Base-by-base conservation (phyloP, 495 filamentous ascomycete species). In the Tuber indicum region DNA sequence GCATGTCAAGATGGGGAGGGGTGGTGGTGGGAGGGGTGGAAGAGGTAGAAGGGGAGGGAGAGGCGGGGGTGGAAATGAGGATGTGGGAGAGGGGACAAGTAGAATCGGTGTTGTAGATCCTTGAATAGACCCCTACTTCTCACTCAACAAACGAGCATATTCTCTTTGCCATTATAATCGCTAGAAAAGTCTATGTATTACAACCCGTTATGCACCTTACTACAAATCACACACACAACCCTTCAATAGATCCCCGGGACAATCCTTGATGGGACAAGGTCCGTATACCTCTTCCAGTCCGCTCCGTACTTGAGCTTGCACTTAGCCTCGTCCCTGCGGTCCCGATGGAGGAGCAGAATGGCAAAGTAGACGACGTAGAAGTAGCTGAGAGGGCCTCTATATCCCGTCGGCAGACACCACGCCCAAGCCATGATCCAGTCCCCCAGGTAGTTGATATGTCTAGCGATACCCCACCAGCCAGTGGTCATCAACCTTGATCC, bases 371-470 rank as follows among this genome's bases (percentile, higher is more conserved):
- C 76, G 74, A 99, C 86, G 86, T 96, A 98, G 84, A 99, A 98
- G 86, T 98, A 98, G 0, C 95, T 97, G 81, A 98, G 87, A 23
- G 95, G 84, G 84, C 94, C 94, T 46, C 92, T 93, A 75, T 97
- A 85, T 8, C 93, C 94, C 9, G 96, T 98, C 0, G 96, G 96
- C 36, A 99, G 87, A 76, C 91, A 92, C 85, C 95, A 99, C 0
- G 93, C 90, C 93, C 94, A 98, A 23, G 91, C 89, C 90, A 97
- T 93, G 74, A 94, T 85, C 95, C 95, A 98, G 85, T 99, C 96
- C 58, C 95, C 96, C n/a, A 97, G 85, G 84, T 99, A 98, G 86
- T 98, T 99, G 87, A 98, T 95, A 84, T 99, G 96, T 26, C 96
- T 88, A 19, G 94, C 91, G 36, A 88, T 86, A 58, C 96, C 96